Conservation (phyloP, 305 asterid genomes). For the Solanum hybrid region DNA sequence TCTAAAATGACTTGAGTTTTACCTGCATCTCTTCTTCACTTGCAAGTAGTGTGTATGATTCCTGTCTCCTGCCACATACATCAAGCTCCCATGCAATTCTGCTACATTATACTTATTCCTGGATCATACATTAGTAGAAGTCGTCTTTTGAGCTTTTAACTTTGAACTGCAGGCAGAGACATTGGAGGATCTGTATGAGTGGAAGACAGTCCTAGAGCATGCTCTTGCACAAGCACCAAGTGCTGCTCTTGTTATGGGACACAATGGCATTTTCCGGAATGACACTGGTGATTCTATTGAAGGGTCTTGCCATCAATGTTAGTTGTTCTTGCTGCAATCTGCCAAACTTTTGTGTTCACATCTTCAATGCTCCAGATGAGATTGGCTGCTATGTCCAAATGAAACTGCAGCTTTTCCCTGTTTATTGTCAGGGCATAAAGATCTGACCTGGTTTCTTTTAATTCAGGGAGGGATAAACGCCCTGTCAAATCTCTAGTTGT, state of each 20-base stretch:
- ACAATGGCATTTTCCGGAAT: slow-evolving; percentile 84
- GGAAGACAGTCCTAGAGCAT: slow-evolving; percentile 93
- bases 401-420: neutral
- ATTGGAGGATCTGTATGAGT: slow-evolving; percentile 86
- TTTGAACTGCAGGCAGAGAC: slow-evolving; percentile 67
- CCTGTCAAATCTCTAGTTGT: slow-evolving; percentile 90
- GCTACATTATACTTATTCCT: neutral
- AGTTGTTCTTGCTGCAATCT: slow-evolving; percentile 19
- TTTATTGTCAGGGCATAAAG: neutral
- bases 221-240: slow-evolving; percentile 98
- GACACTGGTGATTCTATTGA: slow-evolving; percentile 65
- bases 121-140: neutral
- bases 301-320: slow-evolving; percentile 86
- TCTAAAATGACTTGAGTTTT: neutral
- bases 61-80: neutral
- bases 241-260: slow-evolving; percentile 99
- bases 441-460: slow-evolving; percentile 9
- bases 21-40: neutral
- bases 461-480: slow-evolving; percentile 87
- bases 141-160: neutral
- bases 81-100: neutral
- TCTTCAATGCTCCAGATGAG: neutral
- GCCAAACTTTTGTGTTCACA: neutral
- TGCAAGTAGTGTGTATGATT: neutral
- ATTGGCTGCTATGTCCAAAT: neutral